Percentiles rank a stretch among this genome's conserved stretches.
Evolutionary conservation across 2,329 filamentous ascomycete genomes (phyloP).

Genomic region (Phialophora expanda): DNA sequence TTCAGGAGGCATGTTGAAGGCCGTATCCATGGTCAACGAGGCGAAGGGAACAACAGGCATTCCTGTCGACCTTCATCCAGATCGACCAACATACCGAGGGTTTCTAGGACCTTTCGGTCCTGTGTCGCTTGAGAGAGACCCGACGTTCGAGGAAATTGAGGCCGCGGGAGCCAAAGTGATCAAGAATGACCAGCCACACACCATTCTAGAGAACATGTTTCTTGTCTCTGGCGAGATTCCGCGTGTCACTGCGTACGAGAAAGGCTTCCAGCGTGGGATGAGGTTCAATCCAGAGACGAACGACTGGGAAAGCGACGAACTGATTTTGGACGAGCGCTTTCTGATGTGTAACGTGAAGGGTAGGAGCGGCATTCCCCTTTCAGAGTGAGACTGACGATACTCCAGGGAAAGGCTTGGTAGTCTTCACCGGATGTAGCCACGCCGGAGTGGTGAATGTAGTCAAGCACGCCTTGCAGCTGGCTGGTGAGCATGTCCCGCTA

Average conservation of each 20-base stretch:
- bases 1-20: conserved; percentile 58
- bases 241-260: conserved; percentile 56
- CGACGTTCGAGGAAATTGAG: conserved; percentile 56
- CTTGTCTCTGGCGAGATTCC: conserved; percentile 62
- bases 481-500: conserved; percentile 48
- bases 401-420: conserved; percentile 57
- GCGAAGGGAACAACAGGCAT: conserved; percentile 47
- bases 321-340: conserved; percentile 60
- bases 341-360: conserved; percentile 61
- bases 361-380: conserved; percentile 34
- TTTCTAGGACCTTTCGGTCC: conserved; percentile 49
- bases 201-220: conserved; percentile 58
- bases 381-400: neutral
- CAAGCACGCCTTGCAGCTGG: conserved; percentile 53
- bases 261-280: conserved; percentile 54
- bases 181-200: conserved; percentile 50
- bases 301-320: conserved; percentile 56
- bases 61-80: conserved; percentile 58
- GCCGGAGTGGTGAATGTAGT: conserved; percentile 61
- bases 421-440: conserved; percentile 63
- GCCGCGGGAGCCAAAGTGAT: conserved; percentile 50
- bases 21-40: conserved; percentile 55
- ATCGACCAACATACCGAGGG: conserved; percentile 58
- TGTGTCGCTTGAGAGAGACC: conserved; percentile 60
- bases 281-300: conserved; percentile 49